A percentile compares a stretch with the other conserved stretches of the same genome.
Conservation (phyloP, 352 stramenopile species). For the Pythium sukuiense region DNA sequence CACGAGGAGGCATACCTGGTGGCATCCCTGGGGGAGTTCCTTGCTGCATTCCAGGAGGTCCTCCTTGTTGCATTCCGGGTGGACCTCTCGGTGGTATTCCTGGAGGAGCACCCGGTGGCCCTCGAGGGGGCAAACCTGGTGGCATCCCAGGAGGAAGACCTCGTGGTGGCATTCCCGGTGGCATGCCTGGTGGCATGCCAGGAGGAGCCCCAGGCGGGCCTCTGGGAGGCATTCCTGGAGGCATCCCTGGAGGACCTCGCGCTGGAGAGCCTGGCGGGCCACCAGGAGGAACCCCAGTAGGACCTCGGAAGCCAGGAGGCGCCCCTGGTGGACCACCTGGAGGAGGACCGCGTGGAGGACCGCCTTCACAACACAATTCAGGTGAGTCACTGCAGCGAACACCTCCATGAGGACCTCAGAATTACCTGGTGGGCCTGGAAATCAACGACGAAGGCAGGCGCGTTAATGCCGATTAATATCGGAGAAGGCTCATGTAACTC, state of each 20-base stretch:
- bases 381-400: not conserved
- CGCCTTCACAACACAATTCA: constrained; percentile 2
- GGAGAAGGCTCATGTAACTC: constrained; percentile 17
- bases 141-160: constrained; percentile 9
- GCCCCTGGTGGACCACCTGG: constrained; percentile 24
- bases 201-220: constrained; percentile 11
- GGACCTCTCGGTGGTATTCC: constrained; percentile 29
- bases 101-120: constrained; percentile 23
- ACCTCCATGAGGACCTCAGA: too few relatives aligned
- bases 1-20: constrained; percentile 28
- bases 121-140: constrained; percentile 19
- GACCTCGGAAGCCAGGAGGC: constrained; percentile 28
- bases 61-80: constrained; percentile 14
- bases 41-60: constrained; percentile 44
- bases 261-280: constrained; percentile 27
- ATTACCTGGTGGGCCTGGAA: not conserved
- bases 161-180: constrained; percentile 23
- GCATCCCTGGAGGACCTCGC: constrained; percentile 20
- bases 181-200: constrained; percentile 16
- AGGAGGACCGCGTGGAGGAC: constrained; percentile 18
- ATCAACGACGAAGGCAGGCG: not conserved
- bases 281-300: constrained; percentile 25
- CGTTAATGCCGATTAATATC: not conserved
- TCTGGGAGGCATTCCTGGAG: constrained; percentile 22
- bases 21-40: constrained; percentile 22